A percentile compares a stretch with the other conserved stretches of the same genome.
Conservation (phyloP, 768 basidiomycete genomes). For the Termitomyces sp. region DNA sequence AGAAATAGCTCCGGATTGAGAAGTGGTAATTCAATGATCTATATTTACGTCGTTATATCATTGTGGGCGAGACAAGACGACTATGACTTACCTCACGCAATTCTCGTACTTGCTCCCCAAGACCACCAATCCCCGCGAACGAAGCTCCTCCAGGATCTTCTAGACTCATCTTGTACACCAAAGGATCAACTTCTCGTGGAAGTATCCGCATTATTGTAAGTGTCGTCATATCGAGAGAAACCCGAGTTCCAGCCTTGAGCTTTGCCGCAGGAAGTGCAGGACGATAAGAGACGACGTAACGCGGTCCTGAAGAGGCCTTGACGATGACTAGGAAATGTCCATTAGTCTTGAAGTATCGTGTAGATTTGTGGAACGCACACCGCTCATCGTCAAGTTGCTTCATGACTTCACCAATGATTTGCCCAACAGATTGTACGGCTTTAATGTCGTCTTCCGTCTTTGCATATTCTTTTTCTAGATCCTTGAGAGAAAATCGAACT, state of each 20-base stretch:
- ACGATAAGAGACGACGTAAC: constrained; percentile 97
- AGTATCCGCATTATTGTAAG: constrained; percentile 98
- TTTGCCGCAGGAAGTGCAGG: constrained; percentile 88
- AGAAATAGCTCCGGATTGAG: constrained; percentile 92
- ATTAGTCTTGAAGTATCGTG: not conserved
- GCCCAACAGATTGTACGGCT: constrained; percentile 96
- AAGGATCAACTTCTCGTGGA: constrained; percentile 94
- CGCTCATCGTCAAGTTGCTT: constrained; percentile 97
- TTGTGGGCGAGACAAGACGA: not conserved
- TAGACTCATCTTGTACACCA: constrained; percentile 99
- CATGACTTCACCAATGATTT: constrained; percentile 98
- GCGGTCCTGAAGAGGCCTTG: constrained; percentile 96
- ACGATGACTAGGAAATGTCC: constrained; percentile 71
- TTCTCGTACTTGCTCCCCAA: constrained; percentile 95
- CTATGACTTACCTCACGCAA: constrained; percentile 72
- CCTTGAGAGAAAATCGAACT: constrained; percentile 92
- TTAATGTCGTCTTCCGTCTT: constrained; percentile 99
- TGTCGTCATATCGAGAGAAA: constrained; percentile 99
- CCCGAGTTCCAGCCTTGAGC: constrained; percentile 91
- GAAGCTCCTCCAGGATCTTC: constrained; percentile 95
- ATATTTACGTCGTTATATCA: not conserved
- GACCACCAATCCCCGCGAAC: constrained; percentile 95
- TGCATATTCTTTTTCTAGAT: constrained; percentile 83
- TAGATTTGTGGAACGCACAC: constrained; percentile 52
- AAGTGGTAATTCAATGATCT: constrained; percentile 95